Evolutionary conservation across 306 rosid genomes (phyloP), one percentile per base, ranked within the genome.

Genomic region (Argentina anserina): DNA sequence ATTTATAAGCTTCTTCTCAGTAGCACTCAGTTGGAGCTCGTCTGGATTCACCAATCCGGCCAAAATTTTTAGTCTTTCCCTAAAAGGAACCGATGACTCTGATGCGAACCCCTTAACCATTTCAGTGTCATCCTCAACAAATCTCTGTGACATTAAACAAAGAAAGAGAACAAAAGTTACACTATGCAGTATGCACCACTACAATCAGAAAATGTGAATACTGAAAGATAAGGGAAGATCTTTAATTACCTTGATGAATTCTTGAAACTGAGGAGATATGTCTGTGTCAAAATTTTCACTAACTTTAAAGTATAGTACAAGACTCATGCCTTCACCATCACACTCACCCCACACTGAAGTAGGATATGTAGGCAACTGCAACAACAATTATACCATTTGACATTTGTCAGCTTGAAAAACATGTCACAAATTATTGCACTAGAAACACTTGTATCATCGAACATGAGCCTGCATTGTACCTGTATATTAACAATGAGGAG

Each of bases 311-410:
- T 91, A 91, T 53, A 93, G 77, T 3, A 93, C 97, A 76, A 93
- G 96, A 79, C 92, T 91, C 92, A 93, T 82, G 79, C 98, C 94
- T 84, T 93, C 97, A 6, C 98, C 98, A 46, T 88, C 71, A 37
- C 79, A 83, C 20, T 91, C 96, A 55, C 98, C 94, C 9, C 91
- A 93, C 85, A 93, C 74, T 6, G 90, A 65, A 65, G 94, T 90
- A 60, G 96, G 89, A 84, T 93, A 93, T 46, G 91, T 84, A 25
- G 98, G 98, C 71, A 93, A 76, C 98, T 93, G 83, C 29, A 33
- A 50, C 37, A 79, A 55, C 31, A 71, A 8, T 52, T 12, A 43
- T 13, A 77, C 60, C 72, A 76, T 12, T 14, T 12, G 58, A 37
- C 33, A 43, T 17, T 15, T 33, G 26, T 61, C 18, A 61, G 67